Conservation (phyloP, 306 rosid species). For the Vigna radiata region DNA sequence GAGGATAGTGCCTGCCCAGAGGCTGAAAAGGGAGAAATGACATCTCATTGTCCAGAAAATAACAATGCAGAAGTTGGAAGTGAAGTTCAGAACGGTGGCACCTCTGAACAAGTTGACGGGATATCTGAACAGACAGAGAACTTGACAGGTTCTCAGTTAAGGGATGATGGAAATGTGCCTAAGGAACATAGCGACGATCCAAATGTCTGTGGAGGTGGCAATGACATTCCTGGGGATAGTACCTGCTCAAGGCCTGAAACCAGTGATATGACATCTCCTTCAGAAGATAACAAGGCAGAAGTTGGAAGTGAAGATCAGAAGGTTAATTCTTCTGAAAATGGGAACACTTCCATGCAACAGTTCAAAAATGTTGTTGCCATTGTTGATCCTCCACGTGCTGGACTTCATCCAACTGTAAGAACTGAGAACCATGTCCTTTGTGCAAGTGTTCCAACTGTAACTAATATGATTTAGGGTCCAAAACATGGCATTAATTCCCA, state of each 20-base stretch:
- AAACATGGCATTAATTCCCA: conserved; percentile 11
- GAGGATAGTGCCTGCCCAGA: conserved; percentile 50
- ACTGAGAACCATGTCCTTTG: conserved; percentile 54
- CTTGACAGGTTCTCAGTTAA: conserved; percentile 81
- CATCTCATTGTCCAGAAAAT: conserved; percentile 52
- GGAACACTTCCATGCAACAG: conserved; percentile 47
- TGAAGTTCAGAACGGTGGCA: conserved; percentile 48
- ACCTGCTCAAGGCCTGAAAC: conserved; percentile 52
- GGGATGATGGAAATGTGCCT: conserved; percentile 59
- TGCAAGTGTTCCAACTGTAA: conserved; percentile 11
- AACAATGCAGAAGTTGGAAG: conserved; percentile 48
- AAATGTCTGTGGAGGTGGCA: conserved; percentile 42
- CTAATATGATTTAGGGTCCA: conserved; percentile 6
- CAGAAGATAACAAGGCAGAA: conserved; percentile 53
- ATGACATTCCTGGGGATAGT: conserved; percentile 44
- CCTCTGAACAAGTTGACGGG: conserved; percentile 34
- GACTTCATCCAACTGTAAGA: conserved; percentile 97
- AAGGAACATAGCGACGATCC: conserved; percentile 58
- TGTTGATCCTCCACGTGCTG: conserved; percentile 96
- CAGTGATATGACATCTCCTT: conserved; percentile 47
- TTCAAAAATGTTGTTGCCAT: conserved; percentile 91
- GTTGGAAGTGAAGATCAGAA: conserved; percentile 49
- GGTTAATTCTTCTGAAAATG: conserved; percentile 50
- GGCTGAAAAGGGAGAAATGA: conserved; percentile 53
- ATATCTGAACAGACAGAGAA: conserved; percentile 77